Evolutionary conservation across 164 flowering plant genomes (phyloP), one percentile per base, ranked within the genome.

Genomic region (Chimonanthus salicifolius): DNA sequence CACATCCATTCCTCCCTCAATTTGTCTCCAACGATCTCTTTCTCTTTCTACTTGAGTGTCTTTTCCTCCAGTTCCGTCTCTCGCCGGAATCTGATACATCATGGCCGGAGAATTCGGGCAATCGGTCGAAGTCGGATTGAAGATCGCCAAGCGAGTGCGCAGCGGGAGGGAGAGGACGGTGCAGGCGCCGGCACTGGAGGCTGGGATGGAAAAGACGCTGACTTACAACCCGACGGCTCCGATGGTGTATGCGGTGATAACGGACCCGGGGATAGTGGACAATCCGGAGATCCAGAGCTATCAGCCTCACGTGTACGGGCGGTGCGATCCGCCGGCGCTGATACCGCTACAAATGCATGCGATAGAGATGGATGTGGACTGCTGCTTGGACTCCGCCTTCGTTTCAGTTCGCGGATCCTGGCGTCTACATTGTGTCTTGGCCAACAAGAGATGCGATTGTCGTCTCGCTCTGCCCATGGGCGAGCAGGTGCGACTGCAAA

Each of bases 231-330:
- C 99, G 4, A 68, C 88, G 10, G 80, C 98, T 4, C 93, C 93
- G 10, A 95, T 93, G 97, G 83, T 87, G 0, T 93, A 93, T 74
- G 98, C 97, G 6, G 94, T 92, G 6, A 85, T 95, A 0, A 46
- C 54, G 7, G 87, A 96, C 54, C 99, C 99, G 15, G 74, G 73
- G 10, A 84, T 90, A 47, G 99, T 96, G 11, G 99, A 96, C 71
- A 96, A 94, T 71, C 99, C 99, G n/a, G 99, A 96, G 70, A 78
- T 92, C 3, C 94, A 95, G 21, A 96, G 97, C 81, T 96, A 92
- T 80, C 99, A 96, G 90, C 98, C 98, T 49, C 86, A 96, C 72
- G 97, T 96, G 51, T 86, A 90, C 73, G 99, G 99, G 7, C 71
- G 92, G 67, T 92, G 97, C 73, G 93, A 90, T 80, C 92, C 97